Base-by-base conservation (phyloP, 495 filamentous ascomycete genomes). In the Penicillium salamii region DNA sequence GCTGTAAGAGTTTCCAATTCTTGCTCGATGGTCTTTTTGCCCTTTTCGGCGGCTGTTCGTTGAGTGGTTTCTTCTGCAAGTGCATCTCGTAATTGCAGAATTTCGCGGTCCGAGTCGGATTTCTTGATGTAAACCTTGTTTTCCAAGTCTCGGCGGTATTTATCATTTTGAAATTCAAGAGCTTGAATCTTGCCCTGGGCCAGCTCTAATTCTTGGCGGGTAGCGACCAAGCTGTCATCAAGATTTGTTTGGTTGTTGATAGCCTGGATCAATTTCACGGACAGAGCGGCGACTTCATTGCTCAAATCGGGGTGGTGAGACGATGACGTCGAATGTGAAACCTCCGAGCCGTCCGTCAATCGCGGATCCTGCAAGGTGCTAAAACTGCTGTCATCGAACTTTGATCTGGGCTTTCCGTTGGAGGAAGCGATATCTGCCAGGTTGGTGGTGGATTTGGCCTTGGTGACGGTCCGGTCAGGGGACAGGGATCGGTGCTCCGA, bases 221-320 rank as follows among this genome's bases (percentile, higher is more conserved):
- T 88, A 19, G 78, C 84, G 42, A 88, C 85, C 38, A 98, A 77
- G 24, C 81, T 88, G 61, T 98, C 93, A 60, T 98, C 93, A 21
- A 98, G 75, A 23, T 77, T 88, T 4, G 93, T 97, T 72, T 97
- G 95, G 61, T 93, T 88, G 63, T 98, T 98, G 68, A 98, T 97
- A 43, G 93, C 91, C 58, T 90, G 91, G 49, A 98, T 90, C 43
- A 98, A 78, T 69, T 98, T 98, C 39, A 90, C 91, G 66, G 90
- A 97, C 18, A 98, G 75, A 3, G 89, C 80, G 21, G 93, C 87
- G 11, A 97, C 91, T 67, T 98, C 93, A 46, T 85, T 81, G 63
- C 86, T 89, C 37, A 95, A 75, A 58, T 92, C 90, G 15, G 89
- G 88, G 54, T 91, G 87, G 50, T 78, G 77, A 15, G 76, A 72